Evolutionary conservation across 345 rosid genomes (phyloP).

Genomic region (Eutrema heterophyllum): DNA sequence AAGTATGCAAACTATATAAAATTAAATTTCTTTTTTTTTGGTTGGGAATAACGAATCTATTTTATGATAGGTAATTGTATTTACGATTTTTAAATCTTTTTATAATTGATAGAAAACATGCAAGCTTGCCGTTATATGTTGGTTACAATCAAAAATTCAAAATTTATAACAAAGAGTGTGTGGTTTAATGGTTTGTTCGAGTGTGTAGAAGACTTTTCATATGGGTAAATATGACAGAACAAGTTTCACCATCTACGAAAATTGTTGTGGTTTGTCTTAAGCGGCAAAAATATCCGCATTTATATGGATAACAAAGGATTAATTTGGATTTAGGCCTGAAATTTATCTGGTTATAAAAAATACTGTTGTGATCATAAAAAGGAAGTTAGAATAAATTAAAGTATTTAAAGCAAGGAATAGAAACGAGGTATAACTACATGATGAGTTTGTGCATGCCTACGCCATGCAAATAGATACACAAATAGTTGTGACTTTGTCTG

Average conservation of each 20-base stretch:
- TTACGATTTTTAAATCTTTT: too few species aligned
- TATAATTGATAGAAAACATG: too few species aligned
- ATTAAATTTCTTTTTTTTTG: too few species aligned
- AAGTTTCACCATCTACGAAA: neutral
- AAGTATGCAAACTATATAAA: too few species aligned
- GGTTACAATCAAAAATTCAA: too few species aligned
- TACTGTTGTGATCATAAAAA: neutral
- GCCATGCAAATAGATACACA: conserved; percentile 18
- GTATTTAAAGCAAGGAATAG: neutral
- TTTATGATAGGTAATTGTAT: too few species aligned
- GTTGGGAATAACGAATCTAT: too few species aligned
- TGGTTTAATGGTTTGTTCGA: neutral
- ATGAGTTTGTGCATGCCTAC: conserved; percentile 25
- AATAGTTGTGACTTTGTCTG: conserved; percentile 1
- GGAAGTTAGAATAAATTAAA: neutral
- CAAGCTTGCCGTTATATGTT: too few species aligned
- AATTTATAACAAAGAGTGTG: neutral
- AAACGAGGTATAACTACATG: neutral
- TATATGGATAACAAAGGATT: neutral
- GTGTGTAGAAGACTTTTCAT: neutral
- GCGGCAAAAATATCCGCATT: neutral
- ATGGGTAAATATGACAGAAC: neutral
- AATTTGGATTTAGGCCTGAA: neutral
- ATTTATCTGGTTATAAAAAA: neutral
- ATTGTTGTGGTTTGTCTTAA: neutral